Base-by-base conservation (phyloP, 176 grass and related monocot genomes). In the Panicum miliaceum region DNA sequence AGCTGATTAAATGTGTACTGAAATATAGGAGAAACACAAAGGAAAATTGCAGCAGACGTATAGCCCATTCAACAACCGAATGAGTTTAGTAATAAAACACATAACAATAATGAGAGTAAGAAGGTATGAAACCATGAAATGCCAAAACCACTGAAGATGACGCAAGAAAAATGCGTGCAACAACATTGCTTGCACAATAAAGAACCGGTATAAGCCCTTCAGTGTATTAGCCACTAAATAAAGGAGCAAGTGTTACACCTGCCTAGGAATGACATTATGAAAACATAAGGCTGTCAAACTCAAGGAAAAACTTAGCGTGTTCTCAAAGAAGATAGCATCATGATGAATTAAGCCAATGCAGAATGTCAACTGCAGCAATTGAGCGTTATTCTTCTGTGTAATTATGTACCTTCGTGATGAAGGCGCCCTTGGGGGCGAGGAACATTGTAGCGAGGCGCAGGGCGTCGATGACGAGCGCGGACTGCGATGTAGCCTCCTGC, bases 401-500 rank as follows among this genome's bases (percentile, higher is more conserved):
- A 9, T 25, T 45, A 1, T 76, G 45, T 57, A 93, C 96, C 91
- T 99, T 99, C 22, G 93, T 96, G 74, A 99, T 89, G 43, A 99
- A 94, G 32, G 91, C 89, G 11, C 96, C 93, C 77, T 89, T 96
- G 16, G 96, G 96, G 27, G 91, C 85, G 29, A 99, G 88, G 78
- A 99, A 99, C 77, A 90, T 88, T 0, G 93, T 94, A 40, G 93
- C 91, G 5, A 99, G 90, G 64, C 89, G 86, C 4, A 96, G 48
- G 1, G 96, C 90, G 43, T 99, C 91, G 10, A 99, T 90, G 53
- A 99, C 93, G 5, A 99, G 89, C 3, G 89, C 46, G 4, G 91
- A 96, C 64, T 99, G 93, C 2, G 91, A 80, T 70, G 96, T 94
- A 69, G 96, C 96, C 64, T 99, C 96, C 89, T 96, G 91, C 35